Evolutionary conservation across 768 basidiomycete species (phyloP), one percentile per base, ranked within the genome.

Genomic region (Trichaptum fuscoviolaceum): DNA sequence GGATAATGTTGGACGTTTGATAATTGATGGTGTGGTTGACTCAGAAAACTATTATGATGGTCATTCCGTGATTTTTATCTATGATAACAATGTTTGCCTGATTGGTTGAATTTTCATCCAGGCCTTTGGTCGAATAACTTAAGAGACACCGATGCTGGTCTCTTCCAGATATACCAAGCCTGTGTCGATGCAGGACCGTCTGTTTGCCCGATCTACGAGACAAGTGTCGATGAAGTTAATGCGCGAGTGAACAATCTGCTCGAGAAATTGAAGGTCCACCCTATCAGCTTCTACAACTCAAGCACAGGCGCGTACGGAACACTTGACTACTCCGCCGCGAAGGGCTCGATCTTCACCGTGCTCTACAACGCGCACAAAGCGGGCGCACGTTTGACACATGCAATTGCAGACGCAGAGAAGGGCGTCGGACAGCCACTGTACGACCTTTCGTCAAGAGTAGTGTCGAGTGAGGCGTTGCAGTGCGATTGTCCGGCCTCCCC

Each of bases 21-120:
- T 76, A 42, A 70, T 77, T 27, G 76, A 77, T 64, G 76, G 76
- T 52, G 74, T 76, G 4, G 71, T 65, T n/a, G 74, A 76, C 67
- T 63, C 67, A 2, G 59, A 72, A 27, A 71, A 72, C 69, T 72
- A 72, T 67, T 66, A 66, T 60, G 25, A 36, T 5, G 35, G 63
- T 63, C 17, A 25, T 26, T 35, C 8, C 24, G 18, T 27, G 18
- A 8, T 12, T 63, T 42, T 25, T 12, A 35, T 17, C 10, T 34
- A 52, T 25, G 8, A 30, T 30, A n/a, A 23, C 57, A n/a, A 4
- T 58, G 23, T 30, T 24, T 68, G 20, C 42, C 58, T 63, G 26
- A 36, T 23, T 9, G n/a, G n/a, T n/a, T n/a, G n/a, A n/a, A n/a
- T 18, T 1, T 25, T 58, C 52, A 7, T 57, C 35, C n/a, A 64